Percentiles rank a stretch among this genome's conserved stretches.
Evolutionary conservation across 768 basidiomycete genomes (phyloP).

Genomic region (Serendipita sp.): DNA sequence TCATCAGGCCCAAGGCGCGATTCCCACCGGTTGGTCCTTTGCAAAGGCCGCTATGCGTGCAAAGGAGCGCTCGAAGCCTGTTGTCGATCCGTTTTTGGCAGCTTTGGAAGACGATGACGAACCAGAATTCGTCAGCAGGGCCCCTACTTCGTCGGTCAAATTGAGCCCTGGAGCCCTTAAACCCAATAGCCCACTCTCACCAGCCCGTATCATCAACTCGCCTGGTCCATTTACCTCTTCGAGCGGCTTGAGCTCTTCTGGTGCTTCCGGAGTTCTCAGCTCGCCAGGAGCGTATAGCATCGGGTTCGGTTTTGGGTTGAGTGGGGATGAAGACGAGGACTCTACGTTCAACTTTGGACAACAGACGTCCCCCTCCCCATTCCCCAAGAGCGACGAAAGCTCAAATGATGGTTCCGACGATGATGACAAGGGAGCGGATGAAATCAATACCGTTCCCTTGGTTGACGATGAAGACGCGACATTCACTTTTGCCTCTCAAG

Average conservation of each 20-base stretch:
- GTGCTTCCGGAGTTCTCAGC: background rate
- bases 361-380: background rate
- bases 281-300: background rate
- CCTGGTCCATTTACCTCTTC: background rate
- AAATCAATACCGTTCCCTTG: background rate
- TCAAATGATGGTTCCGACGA: background rate
- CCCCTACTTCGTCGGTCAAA: background rate
- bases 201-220: background rate
- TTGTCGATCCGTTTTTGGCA: background rate
- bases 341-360: conserved; percentile 1
- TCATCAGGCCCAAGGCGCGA: background rate
- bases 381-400: background rate
- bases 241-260: background rate
- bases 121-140: background rate
- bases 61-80: background rate
- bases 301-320: background rate
- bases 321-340: conserved; percentile 1
- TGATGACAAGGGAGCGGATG: too few species aligned
- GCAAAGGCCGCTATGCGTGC: background rate
- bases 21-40: background rate
- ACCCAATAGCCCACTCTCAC: background rate
- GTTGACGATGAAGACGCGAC: background rate
- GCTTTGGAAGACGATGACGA: background rate
- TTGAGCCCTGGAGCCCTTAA: background rate
- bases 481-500: background rate